Evolutionary conservation across 2,329 filamentous ascomycete species (phyloP).

Genomic region (Fusarium concolor): DNA sequence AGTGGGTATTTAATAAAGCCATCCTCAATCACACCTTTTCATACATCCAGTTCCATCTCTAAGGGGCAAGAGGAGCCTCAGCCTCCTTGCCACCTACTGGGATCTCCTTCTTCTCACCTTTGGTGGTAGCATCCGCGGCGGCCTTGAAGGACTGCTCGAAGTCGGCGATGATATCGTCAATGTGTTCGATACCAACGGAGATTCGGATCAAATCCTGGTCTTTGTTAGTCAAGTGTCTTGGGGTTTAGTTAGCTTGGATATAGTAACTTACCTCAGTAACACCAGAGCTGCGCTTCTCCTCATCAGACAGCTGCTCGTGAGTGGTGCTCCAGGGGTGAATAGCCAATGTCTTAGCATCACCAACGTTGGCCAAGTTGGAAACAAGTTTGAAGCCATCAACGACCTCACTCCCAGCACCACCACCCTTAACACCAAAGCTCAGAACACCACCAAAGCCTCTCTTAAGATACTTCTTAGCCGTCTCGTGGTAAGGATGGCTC

Average conservation of each 20-base stretch:
- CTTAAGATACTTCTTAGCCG: slow-evolving; percentile 88
- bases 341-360: slow-evolving; percentile 93
- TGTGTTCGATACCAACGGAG: slow-evolving; percentile 94
- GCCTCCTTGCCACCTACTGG: slow-evolving; percentile 49
- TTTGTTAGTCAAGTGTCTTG: background rate
- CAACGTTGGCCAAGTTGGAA: slow-evolving; percentile 95
- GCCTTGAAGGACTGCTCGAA: slow-evolving; percentile 90
- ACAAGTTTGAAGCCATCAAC: slow-evolving; percentile 96
- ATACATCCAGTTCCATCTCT: background rate
- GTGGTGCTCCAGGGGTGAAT: slow-evolving; percentile 97
- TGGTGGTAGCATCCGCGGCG: slow-evolving; percentile 59
- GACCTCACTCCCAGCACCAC: slow-evolving; percentile 83
- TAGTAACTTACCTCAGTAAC: slow-evolving; percentile 74
- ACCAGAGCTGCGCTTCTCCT: slow-evolving; percentile 83
- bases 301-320: slow-evolving; percentile 87
- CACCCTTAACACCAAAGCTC: slow-evolving; percentile 93
- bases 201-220: slow-evolving; percentile 87
- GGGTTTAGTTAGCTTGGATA: no score
- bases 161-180: slow-evolving; percentile 96
- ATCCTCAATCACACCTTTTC: slow-evolving; percentile 7
- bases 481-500: slow-evolving; percentile 81
- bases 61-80: slow-evolving; percentile 50
- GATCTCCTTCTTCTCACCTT: slow-evolving; percentile 45
- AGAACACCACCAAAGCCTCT: slow-evolving; percentile 90
- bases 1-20: slow-evolving; percentile 31